Evolutionary conservation across 208 protist species (phyloP).

Genomic region (Leishmania mexicana): DNA sequence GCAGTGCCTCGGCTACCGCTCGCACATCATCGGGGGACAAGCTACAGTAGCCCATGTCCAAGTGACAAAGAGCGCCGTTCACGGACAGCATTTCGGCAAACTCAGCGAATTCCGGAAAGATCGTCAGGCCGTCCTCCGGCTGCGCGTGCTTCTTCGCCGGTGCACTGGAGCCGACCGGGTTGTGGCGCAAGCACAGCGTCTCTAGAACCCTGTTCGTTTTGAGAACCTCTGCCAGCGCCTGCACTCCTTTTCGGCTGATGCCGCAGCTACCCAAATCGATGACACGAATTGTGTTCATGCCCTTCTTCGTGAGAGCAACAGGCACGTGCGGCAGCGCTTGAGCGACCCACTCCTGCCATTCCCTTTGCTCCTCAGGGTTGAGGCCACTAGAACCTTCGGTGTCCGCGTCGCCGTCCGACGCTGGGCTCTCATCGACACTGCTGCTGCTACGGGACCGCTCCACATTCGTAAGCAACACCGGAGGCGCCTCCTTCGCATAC

Average conservation of each 20-base stretch:
- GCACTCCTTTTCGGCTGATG: slow-evolving; percentile 58
- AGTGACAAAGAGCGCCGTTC: slow-evolving; percentile 52
- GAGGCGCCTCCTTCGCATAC: slow-evolving; percentile 38
- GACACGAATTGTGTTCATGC: slow-evolving; percentile 56
- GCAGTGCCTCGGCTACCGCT: slow-evolving; percentile 41
- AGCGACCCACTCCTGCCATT: slow-evolving; percentile 22
- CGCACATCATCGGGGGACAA: slow-evolving; percentile 51
- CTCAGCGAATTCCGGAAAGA: slow-evolving; percentile 49
- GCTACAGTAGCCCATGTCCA: slow-evolving; percentile 77
- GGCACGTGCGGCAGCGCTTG: slow-evolving; percentile 19
- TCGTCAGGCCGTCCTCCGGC: slow-evolving; percentile 19
- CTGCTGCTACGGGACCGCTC: slow-evolving; percentile 12
- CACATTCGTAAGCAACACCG: slow-evolving; percentile 38
- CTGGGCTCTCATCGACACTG: background rate
- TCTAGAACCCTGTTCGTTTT: slow-evolving; percentile 58
- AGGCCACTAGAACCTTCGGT: slow-evolving; percentile 18
- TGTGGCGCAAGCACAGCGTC: slow-evolving; percentile 71
- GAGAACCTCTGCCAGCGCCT: slow-evolving; percentile 51
- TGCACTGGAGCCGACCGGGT: slow-evolving; percentile 52
- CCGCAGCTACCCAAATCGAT: slow-evolving; percentile 78
- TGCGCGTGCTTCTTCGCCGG: slow-evolving; percentile 9
- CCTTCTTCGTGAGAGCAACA: slow-evolving; percentile 42
- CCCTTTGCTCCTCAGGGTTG: slow-evolving; percentile 29
- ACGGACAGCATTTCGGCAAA: slow-evolving; percentile 45
- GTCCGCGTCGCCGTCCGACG: slow-evolving; percentile 18